phyloP scores from a whole-genome alignment of 805 yeast genomes.

The Yamadazyma nakazawae region DNA sequence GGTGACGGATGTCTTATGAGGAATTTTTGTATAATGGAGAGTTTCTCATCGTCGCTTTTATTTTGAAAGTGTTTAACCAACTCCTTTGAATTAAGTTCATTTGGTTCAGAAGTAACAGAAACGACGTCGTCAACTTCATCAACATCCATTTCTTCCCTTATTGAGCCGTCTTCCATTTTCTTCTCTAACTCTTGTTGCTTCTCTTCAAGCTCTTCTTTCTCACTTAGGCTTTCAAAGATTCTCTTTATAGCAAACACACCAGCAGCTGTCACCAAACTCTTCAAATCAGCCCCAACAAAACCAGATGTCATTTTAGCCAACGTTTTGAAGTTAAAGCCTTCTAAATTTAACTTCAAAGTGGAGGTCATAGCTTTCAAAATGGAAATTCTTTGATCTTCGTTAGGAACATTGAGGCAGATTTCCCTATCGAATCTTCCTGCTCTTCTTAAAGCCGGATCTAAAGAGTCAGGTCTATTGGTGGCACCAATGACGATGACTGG shows the following conservation, averaged over 20 bases:
- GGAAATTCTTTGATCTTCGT: constrained; percentile 72
- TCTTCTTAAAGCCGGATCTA: constrained; percentile 91
- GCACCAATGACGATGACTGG: constrained; percentile 96
- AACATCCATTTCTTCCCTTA: constrained; percentile 31
- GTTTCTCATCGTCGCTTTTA: constrained; percentile 33
- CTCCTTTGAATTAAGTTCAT: constrained; percentile 9
- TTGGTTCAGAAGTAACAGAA: background rate
- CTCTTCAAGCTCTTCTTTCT: constrained; percentile 32
- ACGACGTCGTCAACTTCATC: constrained; percentile 24
- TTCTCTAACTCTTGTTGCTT: constrained; percentile 31
- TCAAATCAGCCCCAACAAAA: constrained; percentile 95
- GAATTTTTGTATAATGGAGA: constrained; percentile 71
- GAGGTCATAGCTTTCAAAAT: constrained; percentile 74
- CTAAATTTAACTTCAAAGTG: constrained; percentile 55
- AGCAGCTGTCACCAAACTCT: constrained; percentile 91
- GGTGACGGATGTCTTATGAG: constrained; percentile 75
- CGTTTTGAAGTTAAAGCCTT: constrained; percentile 57
- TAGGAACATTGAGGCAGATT: constrained; percentile 92
- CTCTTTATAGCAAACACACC: constrained; percentile 93
- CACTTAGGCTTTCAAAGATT: constrained; percentile 63
- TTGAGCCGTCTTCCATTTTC: constrained; percentile 5
- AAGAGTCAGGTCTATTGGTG: constrained; percentile 92
- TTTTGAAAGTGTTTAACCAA: constrained; percentile 25
- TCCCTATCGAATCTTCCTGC: constrained; percentile 97
- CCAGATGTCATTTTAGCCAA: constrained; percentile 95